Evolutionary conservation across 1,139 yeast genomes (phyloP).

Genomic region (Citeromyces hawaiiensis): DNA sequence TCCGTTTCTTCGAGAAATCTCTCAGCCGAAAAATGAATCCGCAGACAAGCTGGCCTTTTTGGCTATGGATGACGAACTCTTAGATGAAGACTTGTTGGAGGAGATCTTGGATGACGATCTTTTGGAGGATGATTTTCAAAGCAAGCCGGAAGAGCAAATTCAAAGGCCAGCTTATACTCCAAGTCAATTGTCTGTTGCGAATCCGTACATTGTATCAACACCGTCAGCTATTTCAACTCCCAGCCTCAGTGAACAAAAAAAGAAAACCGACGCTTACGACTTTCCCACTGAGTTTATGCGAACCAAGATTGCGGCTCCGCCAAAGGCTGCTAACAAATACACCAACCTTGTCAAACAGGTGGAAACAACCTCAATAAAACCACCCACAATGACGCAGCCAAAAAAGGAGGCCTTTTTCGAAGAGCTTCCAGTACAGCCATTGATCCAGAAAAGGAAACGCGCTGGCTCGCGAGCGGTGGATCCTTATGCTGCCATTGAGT

Average conservation of each 20-base stretch:
- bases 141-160: slow-evolving; percentile 5
- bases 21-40: slow-evolving; percentile 1
- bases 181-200: no score
- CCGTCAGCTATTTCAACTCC: slow-evolving; percentile 3
- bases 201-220: neutral
- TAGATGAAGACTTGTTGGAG: slow-evolving; percentile 10
- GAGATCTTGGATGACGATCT: slow-evolving; percentile 18
- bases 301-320: slow-evolving; percentile 18
- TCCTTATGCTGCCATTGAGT: slow-evolving; percentile 4
- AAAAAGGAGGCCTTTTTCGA: slow-evolving; percentile 28
- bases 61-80: slow-evolving; percentile 33
- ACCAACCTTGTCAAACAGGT: neutral
- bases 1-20: slow-evolving; percentile 2
- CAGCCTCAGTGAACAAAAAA: slow-evolving; percentile 28
- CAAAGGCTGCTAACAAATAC: slow-evolving; percentile 7
- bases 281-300: slow-evolving; percentile 53
- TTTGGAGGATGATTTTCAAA: slow-evolving; percentile 21
- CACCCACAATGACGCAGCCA: slow-evolving; percentile 4
- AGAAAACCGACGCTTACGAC: slow-evolving; percentile 66
- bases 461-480: slow-evolving; percentile 1
- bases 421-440: slow-evolving; percentile 21
- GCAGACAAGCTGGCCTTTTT: slow-evolving; percentile 19
- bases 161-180: no score
- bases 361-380: slow-evolving; percentile 3
- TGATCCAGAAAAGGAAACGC: neutral